These are phyloP conservation scores for Aspergillus alliaceus DNA, from an alignment of 2,329 filamentous ascomycete genomes.

Conservation along the genomic window DNA sequence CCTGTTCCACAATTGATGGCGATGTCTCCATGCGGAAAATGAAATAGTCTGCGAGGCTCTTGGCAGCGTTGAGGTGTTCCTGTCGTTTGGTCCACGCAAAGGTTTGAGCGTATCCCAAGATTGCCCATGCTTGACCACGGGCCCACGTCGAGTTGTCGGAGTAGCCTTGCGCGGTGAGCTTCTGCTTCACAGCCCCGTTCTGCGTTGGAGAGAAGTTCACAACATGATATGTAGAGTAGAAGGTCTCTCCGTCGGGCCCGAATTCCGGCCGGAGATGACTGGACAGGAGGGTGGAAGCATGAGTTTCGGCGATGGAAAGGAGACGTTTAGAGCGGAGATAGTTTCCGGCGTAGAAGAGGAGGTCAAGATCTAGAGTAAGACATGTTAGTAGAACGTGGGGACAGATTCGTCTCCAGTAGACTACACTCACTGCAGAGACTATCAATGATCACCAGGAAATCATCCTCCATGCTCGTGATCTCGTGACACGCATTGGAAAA, in stretches of 20 bases:
- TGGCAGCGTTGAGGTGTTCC: slow-evolving; percentile 35
- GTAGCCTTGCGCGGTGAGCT: slow-evolving; percentile 24
- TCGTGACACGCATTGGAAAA: slow-evolving; percentile 14
- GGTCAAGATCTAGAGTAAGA: slow-evolving; percentile 40
- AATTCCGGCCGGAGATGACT: slow-evolving; percentile 31
- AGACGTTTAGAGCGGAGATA: slow-evolving; percentile 24
- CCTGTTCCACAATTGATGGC: slow-evolving; percentile 16
- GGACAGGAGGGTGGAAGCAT: slow-evolving; percentile 38
- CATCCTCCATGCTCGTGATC: slow-evolving; percentile 34
- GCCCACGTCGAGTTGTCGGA: slow-evolving; percentile 22
- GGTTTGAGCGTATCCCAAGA: slow-evolving; percentile 39
- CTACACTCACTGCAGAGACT: slow-evolving; percentile 40
- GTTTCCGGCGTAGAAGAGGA: slow-evolving; percentile 39
- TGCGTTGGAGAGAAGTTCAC: slow-evolving; percentile 19
- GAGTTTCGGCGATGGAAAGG: slow-evolving; percentile 38
- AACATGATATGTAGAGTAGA: slow-evolving; percentile 22
- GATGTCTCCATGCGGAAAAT: slow-evolving; percentile 32
- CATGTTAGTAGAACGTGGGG: too few relatives aligned
- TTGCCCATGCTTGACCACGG: slow-evolving; percentile 26
- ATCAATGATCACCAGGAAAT: slow-evolving; percentile 46
- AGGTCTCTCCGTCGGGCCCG: not conserved
- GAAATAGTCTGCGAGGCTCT: slow-evolving; percentile 41
- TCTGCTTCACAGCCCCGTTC: slow-evolving; percentile 14
- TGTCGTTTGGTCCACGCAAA: slow-evolving; percentile 36
- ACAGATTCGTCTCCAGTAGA: too few relatives aligned